These are phyloP conservation scores for Puccinia horiana DNA, from an alignment of 1,284 basidiomycete genomes.

Conservation along the genomic window DNA sequence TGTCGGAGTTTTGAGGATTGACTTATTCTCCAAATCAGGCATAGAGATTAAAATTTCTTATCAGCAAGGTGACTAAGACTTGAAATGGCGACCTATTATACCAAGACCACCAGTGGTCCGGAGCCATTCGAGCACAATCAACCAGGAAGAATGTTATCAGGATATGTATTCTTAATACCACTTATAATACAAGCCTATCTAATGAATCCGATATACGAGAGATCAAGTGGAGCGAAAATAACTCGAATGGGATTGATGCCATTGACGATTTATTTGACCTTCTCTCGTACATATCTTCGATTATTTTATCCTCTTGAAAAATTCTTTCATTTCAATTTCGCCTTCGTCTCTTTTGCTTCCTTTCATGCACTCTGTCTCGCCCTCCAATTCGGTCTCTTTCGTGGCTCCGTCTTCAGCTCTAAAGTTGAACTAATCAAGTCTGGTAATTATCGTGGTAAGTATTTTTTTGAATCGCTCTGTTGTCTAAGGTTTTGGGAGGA, in stretches of 20 bases:
- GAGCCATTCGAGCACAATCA: neutral
- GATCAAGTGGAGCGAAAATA: neutral
- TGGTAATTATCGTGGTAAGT: slow-evolving; percentile 13
- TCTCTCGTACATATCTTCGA: neutral
- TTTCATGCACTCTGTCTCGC: slow-evolving; percentile 41
- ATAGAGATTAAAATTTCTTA: too few species aligned
- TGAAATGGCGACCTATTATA: neutral
- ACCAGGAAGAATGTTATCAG: neutral
- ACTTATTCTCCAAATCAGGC: too few species aligned
- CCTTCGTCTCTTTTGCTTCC: slow-evolving; percentile 23
- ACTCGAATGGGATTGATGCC: slow-evolving; percentile 25
- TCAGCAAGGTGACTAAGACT: neutral
- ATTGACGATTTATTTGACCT: slow-evolving; percentile 12
- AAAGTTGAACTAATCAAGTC: neutral
- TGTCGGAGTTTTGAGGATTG: too few species aligned
- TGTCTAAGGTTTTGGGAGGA: neutral
- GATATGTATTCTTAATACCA: slow-evolving; percentile 20
- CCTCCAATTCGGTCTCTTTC: slow-evolving; percentile 21
- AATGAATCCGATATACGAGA: slow-evolving; percentile 32
- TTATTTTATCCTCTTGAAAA: slow-evolving; percentile 28
- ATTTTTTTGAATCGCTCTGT: neutral
- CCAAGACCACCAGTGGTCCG: neutral
- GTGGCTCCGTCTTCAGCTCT: neutral
- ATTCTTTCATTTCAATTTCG: slow-evolving; percentile 36
- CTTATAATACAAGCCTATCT: slow-evolving; percentile 22